Evolutionary conservation across 345 rosid genomes (phyloP).

Genomic region (Syzygium aromaticum): DNA sequence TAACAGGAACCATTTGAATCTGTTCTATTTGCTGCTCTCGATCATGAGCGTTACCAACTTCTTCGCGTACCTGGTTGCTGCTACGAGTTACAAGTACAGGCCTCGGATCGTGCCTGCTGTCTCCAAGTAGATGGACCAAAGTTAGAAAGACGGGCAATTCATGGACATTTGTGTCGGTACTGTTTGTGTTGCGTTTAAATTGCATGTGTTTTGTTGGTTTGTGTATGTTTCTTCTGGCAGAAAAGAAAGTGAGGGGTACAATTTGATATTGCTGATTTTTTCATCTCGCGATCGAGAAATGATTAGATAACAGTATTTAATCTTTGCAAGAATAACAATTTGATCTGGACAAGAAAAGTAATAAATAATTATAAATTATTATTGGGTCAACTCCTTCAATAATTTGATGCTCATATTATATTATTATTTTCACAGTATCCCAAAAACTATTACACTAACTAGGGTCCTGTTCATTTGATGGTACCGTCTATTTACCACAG

Average conservation of each 20-base stretch:
- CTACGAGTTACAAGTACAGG: constrained; percentile 36
- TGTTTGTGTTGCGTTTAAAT: neutral
- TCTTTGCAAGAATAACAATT: no score
- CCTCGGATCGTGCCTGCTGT: neutral
- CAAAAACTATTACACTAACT: no score
- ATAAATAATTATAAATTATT: no score
- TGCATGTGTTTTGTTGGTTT: neutral
- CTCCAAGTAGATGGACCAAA: neutral
- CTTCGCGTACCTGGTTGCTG: constrained; percentile 27
- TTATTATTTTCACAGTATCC: no score
- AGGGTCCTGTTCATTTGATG: no score
- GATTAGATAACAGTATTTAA: no score
- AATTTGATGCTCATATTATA: no score
- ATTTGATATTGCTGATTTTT: neutral
- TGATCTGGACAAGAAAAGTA: no score
- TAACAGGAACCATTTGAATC: constrained; percentile 47
- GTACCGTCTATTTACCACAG: no score
- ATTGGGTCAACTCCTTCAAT: no score
- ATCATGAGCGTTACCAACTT: constrained; percentile 39
- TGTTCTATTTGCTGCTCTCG: constrained; percentile 41
- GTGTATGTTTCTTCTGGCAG: neutral
- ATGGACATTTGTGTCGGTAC: neutral
- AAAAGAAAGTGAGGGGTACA: neutral
- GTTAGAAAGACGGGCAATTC: neutral
- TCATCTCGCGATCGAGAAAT: neutral